Percentiles rank a stretch among this genome's conserved stretches.
These are phyloP conservation scores for Stachybotrys elegans DNA, from an alignment of 2,329 filamentous ascomycete species.

Conservation along the genomic window DNA sequence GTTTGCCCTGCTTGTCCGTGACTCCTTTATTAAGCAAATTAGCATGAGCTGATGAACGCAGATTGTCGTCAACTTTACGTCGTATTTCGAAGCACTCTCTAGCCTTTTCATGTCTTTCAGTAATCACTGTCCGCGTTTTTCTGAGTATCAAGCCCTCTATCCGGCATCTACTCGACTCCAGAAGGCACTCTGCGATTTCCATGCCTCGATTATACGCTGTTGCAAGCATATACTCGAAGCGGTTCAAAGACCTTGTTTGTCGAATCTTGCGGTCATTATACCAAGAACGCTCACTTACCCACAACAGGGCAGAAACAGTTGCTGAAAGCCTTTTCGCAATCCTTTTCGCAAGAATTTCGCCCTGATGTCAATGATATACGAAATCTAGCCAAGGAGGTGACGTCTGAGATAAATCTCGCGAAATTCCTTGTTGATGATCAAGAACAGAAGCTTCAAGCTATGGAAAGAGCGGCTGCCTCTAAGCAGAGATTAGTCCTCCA, in stretches of 20 bases:
- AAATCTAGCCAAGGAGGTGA: conserved; percentile 1
- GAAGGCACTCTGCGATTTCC: conserved; percentile 2
- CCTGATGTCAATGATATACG: background rate
- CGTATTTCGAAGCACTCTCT: conserved; percentile 34
- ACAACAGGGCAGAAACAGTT: background rate
- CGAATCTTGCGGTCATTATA: background rate
- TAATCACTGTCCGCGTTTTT: background rate
- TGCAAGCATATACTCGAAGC: conserved; percentile 7
- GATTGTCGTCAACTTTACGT: conserved; percentile 23
- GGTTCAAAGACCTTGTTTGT: conserved; percentile 20
- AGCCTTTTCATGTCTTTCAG: conserved; percentile 29
- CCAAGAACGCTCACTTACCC: background rate
- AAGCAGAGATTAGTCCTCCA: background rate
- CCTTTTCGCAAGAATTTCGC: background rate
- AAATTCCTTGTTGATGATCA: background rate
- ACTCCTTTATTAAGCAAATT: background rate
- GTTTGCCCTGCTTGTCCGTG: conserved; percentile 30
- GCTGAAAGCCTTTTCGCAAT: background rate
- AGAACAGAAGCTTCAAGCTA: background rate
- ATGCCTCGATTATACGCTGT: background rate
- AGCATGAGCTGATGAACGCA: background rate
- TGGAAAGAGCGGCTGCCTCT: conserved; percentile 1
- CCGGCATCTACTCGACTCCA: conserved; percentile 17
- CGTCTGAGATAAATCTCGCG: background rate
- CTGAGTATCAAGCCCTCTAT: conserved; percentile 21